Evolutionary conservation across 2,329 filamentous ascomycete species (phyloP).

Genomic region (Alternaria conjuncta): DNA sequence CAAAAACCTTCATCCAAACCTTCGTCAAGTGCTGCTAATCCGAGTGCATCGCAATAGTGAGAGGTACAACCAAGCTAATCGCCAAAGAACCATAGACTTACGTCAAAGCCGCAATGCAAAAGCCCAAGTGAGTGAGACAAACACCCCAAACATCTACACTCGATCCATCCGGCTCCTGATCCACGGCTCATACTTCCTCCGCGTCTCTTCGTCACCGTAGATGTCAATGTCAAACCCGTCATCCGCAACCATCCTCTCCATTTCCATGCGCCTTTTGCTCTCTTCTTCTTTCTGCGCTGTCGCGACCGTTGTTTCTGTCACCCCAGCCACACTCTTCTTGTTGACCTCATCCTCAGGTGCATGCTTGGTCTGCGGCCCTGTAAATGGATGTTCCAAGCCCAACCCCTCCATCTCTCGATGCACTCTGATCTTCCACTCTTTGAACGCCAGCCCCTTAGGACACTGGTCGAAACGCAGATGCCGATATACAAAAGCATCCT

Average conservation of each 20-base stretch:
- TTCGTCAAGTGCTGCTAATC: no score
- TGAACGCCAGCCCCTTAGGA: neutral
- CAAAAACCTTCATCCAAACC: neutral
- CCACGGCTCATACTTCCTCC: conserved; percentile 4
- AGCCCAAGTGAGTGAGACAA: neutral
- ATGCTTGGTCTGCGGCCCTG: neutral
- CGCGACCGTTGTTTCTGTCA: neutral
- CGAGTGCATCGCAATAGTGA: no score
- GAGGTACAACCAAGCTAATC: neutral
- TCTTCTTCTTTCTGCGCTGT: neutral
- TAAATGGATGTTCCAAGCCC: neutral
- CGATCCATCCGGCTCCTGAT: neutral
- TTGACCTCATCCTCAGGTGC: neutral
- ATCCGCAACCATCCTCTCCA: neutral
- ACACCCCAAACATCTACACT: neutral
- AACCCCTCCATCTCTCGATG: neutral
- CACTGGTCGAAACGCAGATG: neutral
- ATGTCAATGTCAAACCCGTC: conserved; percentile 8
- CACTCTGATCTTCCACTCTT: neutral
- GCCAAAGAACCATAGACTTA: neutral
- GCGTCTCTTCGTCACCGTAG: conserved; percentile 6
- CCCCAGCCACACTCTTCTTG: neutral
- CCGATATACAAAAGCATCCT: neutral
- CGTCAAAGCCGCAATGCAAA: neutral
- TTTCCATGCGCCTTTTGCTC: neutral